Evolutionary conservation across 2,329 filamentous ascomycete species (phyloP).

Genomic region (Fragosphaeria purpurea): DNA sequence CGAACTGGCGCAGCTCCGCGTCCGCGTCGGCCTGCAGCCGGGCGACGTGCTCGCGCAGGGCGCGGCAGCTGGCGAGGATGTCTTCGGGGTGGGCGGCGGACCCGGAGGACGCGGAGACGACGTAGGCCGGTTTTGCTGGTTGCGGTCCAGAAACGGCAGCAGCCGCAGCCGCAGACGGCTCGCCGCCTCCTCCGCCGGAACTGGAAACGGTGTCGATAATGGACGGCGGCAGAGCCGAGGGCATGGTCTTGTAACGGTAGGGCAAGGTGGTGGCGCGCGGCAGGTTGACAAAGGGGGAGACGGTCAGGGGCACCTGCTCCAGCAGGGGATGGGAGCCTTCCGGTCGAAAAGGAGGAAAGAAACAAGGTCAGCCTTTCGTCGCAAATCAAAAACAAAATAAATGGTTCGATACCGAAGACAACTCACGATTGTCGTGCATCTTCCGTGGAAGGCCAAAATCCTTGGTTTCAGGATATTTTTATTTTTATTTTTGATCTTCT

Average conservation of each 20-base stretch:
- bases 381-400: no score
- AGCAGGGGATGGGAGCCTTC: conserved; percentile 77
- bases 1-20: conserved; percentile 56
- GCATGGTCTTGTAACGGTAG: conserved; percentile 88
- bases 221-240: conserved; percentile 71
- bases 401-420: background rate
- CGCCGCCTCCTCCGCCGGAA: conserved; percentile 17
- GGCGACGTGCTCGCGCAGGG: conserved; percentile 65
- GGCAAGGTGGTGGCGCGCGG: conserved; percentile 84
- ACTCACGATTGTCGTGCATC: conserved; percentile 14
- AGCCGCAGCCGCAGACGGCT: conserved; percentile 17
- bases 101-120: conserved; percentile 67
- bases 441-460: no score
- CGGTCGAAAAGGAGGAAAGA: background rate
- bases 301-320: conserved; percentile 83
- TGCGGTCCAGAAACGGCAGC: no score
- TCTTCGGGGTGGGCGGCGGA: conserved; percentile 80
- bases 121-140: conserved; percentile 52
- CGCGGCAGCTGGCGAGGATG: conserved; percentile 71
- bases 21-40: conserved; percentile 60
- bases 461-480: no score
- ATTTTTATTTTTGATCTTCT: no score
- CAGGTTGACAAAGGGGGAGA: conserved; percentile 87
- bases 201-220: conserved; percentile 31
- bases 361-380: background rate